Base-by-base conservation (phyloP, 2,329 filamentous ascomycete species). In the Pseudogymnoascus sp. region DNA sequence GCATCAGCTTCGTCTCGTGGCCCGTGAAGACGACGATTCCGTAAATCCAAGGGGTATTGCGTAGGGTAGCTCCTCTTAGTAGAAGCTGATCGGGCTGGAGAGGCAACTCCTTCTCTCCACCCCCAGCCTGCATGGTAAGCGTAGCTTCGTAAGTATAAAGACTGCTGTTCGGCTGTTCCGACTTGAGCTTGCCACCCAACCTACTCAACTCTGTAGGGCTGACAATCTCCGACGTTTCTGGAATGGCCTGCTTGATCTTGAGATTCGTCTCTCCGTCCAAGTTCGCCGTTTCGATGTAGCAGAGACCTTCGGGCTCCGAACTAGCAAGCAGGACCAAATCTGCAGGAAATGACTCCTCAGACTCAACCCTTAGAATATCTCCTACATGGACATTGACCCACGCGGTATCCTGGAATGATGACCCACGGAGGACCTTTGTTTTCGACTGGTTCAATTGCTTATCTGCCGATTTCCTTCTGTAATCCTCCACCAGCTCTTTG, bases 231-330 rank as follows among this genome's bases (percentile, higher is more conserved):
- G 89, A 87, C 0, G 94, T 99, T 78, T 99, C 94, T 0, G 94
- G 93, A 61, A 97, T 87, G 1, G 87, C 93, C 78, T 99, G 94
- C 78, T 99, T 99, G 78, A 99, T 96, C 78, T 99, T 99, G 69
- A 99, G 78, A 73, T 99, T 99, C 19, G 94, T 99, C 77, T 99
- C 94, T 69, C 94, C 94, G 70, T 99, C 94, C 63, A 99, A 80
- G 73, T 99, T 99, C 23, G 94, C 93, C 1, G 94, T 99, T 77
- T 99, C 94, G 72, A 99, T 97, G 74, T 99, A 99, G 77, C 94
- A 99, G 63, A 99, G 78, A 69, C 94, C 94, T 78, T 99, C 94
- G 1, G 94, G 95, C 74, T 99, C 95, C 6, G 94, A 97, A 71
- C 91, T 96, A 7, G 94, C 92, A 63, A 99, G 79, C 26, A 99